A percentile compares a stretch with the other conserved stretches of the same genome.
phyloP scores from a whole-genome alignment of 106 monocot genomes.

The Dioscorea zingiberensis region DNA sequence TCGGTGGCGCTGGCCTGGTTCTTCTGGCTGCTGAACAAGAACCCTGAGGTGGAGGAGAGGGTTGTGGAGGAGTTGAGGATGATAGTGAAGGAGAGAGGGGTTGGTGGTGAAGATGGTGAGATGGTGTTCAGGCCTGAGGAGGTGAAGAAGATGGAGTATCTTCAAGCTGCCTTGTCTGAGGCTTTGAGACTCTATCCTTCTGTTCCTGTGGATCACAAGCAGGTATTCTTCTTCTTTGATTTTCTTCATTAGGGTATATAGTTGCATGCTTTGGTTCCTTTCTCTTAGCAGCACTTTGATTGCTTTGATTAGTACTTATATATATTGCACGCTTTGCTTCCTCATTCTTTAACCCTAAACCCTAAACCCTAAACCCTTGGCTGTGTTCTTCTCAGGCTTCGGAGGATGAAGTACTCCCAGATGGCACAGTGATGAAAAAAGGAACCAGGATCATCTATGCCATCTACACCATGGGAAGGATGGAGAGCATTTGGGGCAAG shows the following conservation, averaged over 20 bases:
- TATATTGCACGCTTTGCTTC: too few species aligned
- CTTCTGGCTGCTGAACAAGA: slow-evolving; percentile 51
- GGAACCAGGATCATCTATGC: slow-evolving; percentile 86
- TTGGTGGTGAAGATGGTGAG: background rate
- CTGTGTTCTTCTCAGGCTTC: slow-evolving; percentile 22
- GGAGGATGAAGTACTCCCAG: slow-evolving; percentile 61
- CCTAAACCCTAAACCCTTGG: too few species aligned
- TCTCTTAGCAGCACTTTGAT: too few species aligned
- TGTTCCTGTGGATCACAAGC: slow-evolving; percentile 93
- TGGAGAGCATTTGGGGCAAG: slow-evolving; percentile 94
- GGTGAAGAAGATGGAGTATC: slow-evolving; percentile 89
- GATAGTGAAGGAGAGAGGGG: slow-evolving; percentile 31
- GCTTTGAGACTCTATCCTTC: slow-evolving; percentile 86
- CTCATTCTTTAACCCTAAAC: too few species aligned
- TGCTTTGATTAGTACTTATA: too few species aligned
- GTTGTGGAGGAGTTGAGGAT: slow-evolving; percentile 40
- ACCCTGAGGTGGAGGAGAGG: slow-evolving; percentile 35
- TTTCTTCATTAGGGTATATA: too few species aligned
- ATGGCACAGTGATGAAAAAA: slow-evolving; percentile 68
- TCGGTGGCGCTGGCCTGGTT: slow-evolving; percentile 98
- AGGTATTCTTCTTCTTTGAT: too few species aligned
- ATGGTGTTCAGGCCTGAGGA: slow-evolving; percentile 58
- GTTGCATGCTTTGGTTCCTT: too few species aligned
- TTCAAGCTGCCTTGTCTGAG: slow-evolving; percentile 93
- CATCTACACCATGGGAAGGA: slow-evolving; percentile 85